These are phyloP conservation scores for Narthecium ossifragum DNA, from an alignment of 106 monocot genomes.

Conservation along the genomic window DNA sequence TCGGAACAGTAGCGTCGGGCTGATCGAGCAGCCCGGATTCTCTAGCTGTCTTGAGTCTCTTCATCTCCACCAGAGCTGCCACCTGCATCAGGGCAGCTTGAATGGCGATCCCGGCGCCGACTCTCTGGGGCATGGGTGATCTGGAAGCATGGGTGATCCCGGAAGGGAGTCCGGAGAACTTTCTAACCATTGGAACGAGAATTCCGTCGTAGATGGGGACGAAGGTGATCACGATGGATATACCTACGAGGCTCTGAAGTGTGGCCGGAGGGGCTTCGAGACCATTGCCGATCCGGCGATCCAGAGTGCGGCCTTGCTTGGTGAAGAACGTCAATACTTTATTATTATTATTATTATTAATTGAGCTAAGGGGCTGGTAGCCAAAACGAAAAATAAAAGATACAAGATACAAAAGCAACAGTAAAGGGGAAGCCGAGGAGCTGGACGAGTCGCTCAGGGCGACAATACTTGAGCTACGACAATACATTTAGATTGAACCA, in stretches of 20 bases:
- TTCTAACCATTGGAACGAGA: slow-evolving; percentile 15
- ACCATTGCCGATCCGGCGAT: slow-evolving; percentile 9
- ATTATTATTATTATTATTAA: no score
- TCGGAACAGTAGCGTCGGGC: slow-evolving; percentile 13
- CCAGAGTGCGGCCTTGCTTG: slow-evolving; percentile 34
- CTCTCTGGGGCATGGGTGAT: slow-evolving; percentile 28
- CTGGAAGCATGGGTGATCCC: no score
- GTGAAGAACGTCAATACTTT: slow-evolving; percentile 23
- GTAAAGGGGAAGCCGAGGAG: no score
- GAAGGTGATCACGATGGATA: slow-evolving; percentile 12
- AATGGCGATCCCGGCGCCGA: slow-evolving; percentile 21
- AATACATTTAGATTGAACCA: no score
- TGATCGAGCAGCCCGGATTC: slow-evolving; percentile 12
- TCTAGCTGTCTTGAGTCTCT: slow-evolving; percentile 13
- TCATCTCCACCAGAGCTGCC: slow-evolving; percentile 22
- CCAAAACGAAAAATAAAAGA: no score
- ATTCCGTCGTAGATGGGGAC: slow-evolving; percentile 20
- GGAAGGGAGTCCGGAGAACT: slow-evolving; percentile 6
- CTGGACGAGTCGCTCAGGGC: no score
- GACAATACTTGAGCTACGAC: no score
- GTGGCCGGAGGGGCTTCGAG: slow-evolving; percentile 16
- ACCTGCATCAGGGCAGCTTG: slow-evolving; percentile 12
- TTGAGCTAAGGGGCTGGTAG: no score
- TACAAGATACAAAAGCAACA: no score
- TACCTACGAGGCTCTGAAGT: slow-evolving; percentile 15